A percentile compares a stretch with the other conserved stretches of the same genome.
Conservation (phyloP, 208 protist species). For the Trypanosoma conorhini region DNA sequence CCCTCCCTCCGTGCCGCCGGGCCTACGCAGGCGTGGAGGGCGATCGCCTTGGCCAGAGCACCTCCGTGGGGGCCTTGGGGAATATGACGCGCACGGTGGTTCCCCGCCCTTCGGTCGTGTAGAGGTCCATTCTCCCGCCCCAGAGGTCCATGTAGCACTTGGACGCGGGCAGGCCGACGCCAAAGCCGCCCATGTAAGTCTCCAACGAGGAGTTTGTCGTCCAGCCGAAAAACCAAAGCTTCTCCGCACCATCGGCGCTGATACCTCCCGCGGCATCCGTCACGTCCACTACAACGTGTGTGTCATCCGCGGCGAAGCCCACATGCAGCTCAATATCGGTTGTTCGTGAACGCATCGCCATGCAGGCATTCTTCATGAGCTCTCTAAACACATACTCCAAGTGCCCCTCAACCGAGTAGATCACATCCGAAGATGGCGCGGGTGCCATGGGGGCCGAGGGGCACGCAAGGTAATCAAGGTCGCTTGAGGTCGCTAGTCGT, state of each 20-base stretch:
- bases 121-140: constrained; percentile 75
- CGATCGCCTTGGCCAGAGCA: constrained; percentile 31
- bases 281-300: constrained; percentile 77
- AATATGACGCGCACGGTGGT: constrained; percentile 84
- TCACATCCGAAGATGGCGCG: constrained; percentile 13
- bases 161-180: constrained; percentile 78
- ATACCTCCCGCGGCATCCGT: constrained; percentile 70
- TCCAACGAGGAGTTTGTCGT: constrained; percentile 70
- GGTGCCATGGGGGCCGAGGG: constrained; percentile 2
- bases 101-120: constrained; percentile 36
- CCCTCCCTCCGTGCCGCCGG: neutral
- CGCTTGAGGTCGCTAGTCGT: constrained; percentile 49
- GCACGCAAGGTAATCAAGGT: constrained; percentile 11
- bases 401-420: constrained; percentile 76
- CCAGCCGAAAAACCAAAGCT: constrained; percentile 90
- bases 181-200: constrained; percentile 73
- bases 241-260: constrained; percentile 30
- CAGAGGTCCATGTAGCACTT: constrained; percentile 90
- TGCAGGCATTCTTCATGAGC: constrained; percentile 87
- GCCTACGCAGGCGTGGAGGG: neutral
- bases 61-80: constrained; percentile 70
- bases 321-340: constrained; percentile 42
- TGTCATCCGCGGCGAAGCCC: constrained; percentile 50
- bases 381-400: constrained; percentile 80
- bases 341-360: constrained; percentile 37